phyloP scores from a whole-genome alignment of 495 filamentous ascomycete genomes.

The Aspergillus ostianus region DNA sequence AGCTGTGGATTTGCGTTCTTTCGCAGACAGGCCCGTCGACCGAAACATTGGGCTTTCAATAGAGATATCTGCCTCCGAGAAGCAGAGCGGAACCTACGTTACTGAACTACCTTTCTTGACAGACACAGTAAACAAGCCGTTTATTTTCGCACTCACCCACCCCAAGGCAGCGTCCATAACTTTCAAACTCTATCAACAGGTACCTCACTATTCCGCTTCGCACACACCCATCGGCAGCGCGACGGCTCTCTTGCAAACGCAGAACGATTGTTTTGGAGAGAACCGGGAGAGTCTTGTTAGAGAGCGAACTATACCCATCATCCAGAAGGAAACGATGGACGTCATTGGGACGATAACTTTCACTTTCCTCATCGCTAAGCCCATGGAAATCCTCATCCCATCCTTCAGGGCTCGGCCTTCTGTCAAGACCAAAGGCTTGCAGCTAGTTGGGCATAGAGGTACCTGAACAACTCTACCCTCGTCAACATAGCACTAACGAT shows the following conservation, averaged over 20 bases:
- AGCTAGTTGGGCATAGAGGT: constrained; percentile 34
- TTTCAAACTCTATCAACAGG: constrained; percentile 22
- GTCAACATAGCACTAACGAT: not conserved
- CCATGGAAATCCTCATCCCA: not conserved
- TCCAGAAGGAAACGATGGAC: constrained; percentile 21
- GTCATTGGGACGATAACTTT: constrained; percentile 31
- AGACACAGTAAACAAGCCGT: constrained; percentile 28
- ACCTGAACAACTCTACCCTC: not conserved
- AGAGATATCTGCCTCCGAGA: constrained; percentile 14
- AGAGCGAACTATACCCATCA: constrained; percentile 28
- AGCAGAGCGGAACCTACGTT: constrained; percentile 5
- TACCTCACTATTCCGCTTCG: not conserved
- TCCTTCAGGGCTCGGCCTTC: not conserved
- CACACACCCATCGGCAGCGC: constrained; percentile 18
- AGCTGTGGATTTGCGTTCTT: constrained; percentile 7
- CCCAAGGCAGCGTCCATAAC: constrained; percentile 13
- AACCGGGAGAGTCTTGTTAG: constrained; percentile 31
- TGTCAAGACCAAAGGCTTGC: not conserved
- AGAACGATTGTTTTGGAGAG: constrained; percentile 13
- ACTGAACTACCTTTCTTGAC: constrained; percentile 26
- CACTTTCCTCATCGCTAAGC: constrained; percentile 26
- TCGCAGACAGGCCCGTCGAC: not conserved
- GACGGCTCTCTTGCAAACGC: constrained; percentile 19
- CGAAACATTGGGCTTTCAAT: constrained; percentile 1
- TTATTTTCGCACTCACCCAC: constrained; percentile 20